phyloP scores from a whole-genome alignment of 2,329 filamentous ascomycete species.

The Fusarium ramigenum region DNA sequence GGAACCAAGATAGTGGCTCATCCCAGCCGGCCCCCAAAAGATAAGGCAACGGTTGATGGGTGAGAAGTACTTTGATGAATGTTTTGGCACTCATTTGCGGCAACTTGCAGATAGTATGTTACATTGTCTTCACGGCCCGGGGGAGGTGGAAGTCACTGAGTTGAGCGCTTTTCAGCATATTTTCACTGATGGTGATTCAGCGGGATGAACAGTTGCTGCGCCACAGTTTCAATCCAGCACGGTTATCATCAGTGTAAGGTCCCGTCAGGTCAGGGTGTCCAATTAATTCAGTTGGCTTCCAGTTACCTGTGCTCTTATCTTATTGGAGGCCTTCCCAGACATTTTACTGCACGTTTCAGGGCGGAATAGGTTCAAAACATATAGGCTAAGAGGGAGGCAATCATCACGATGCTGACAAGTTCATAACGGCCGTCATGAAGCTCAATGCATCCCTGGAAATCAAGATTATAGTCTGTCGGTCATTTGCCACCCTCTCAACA shows the following conservation, averaged over 20 bases:
- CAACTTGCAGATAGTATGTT: not conserved
- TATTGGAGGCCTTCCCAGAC: constrained; percentile 2
- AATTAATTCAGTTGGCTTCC: not conserved
- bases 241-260: not conserved
- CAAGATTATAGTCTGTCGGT: not conserved
- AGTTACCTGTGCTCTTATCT: not conserved
- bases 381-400: not conserved
- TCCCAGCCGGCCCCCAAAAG: constrained; percentile 8
- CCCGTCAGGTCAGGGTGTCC: not conserved
- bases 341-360: constrained; percentile 19
- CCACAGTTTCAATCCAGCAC: not conserved
- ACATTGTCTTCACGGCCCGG: no score
- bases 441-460: not conserved
- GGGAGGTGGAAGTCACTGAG: no score
- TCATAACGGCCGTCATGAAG: constrained; percentile 22
- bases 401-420: constrained; percentile 3
- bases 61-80: not conserved
- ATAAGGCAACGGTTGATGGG: not conserved
- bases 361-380: not conserved
- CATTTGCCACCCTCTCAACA: not conserved
- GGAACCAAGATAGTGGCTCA: not conserved
- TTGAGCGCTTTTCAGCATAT: not conserved
- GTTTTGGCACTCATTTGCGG: not conserved
- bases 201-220: not conserved
- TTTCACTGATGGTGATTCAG: not conserved